These are phyloP conservation scores for Colletotrichum caudatum DNA, from an alignment of 2,329 filamentous ascomycete species.

Conservation along the genomic window DNA sequence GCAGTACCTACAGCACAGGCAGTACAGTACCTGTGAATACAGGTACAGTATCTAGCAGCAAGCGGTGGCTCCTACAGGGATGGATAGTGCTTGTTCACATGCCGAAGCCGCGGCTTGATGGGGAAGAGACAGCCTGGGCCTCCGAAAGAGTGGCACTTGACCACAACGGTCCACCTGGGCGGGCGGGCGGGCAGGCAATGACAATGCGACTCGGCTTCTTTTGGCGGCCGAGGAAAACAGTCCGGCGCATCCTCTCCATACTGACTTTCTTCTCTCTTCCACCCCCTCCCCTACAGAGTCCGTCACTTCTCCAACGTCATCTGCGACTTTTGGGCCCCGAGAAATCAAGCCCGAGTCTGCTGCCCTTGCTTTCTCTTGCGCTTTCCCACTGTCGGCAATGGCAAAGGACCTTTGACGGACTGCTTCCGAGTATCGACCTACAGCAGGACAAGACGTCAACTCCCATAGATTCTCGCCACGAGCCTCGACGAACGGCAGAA, in stretches of 20 bases:
- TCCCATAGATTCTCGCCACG: neutral
- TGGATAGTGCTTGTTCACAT: constrained; percentile 35
- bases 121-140: constrained; percentile 22
- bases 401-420: constrained; percentile 33
- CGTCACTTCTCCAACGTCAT: constrained; percentile 34
- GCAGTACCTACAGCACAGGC: too few species aligned
- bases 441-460: neutral
- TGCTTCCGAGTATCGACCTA: constrained; percentile 11
- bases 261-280: neutral
- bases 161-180: constrained; percentile 34
- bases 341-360: neutral
- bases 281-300: neutral
- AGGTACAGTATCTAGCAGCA: neutral
- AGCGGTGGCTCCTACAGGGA: constrained; percentile 24
- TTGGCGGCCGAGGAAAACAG: constrained; percentile 4
- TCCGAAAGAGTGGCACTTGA: constrained; percentile 25
- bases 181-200: constrained; percentile 12
- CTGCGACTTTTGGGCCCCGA: constrained; percentile 4
- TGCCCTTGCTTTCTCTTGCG: neutral
- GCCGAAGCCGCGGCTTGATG: constrained; percentile 32
- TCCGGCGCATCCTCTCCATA: constrained; percentile 14
- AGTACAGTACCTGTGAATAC: neutral
- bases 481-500: neutral
- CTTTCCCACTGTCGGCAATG: constrained; percentile 29
- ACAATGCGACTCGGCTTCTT: constrained; percentile 30